Base-by-base conservation (phyloP, 495 filamentous ascomycete species). In the Hypoxylon subgilvum region DNA sequence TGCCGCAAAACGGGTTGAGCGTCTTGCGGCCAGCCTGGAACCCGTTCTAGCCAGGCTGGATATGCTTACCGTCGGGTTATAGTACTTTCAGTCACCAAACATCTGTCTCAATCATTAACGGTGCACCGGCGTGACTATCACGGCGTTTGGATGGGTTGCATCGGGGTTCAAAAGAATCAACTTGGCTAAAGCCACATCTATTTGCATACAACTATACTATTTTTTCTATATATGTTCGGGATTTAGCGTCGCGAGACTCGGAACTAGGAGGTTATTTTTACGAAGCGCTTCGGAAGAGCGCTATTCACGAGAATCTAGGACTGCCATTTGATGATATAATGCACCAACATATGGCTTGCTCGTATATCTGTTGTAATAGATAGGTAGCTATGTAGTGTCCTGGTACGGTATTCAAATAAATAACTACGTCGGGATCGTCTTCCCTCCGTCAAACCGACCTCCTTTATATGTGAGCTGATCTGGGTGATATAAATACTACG, bases 21-120 rank as follows among this genome's bases (percentile, higher is more conserved):
- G 75, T 38, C 65, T 82, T 50, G 61, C 63, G 10, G 72, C 70
- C 2, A 71, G 68, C 22, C 65, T 80, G 6, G 75, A 78, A 14
- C 52, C 60, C 3, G 67, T 74, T 14, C 47, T 71, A 12, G 69
- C 76, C 18, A 66, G 75, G 47, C 62, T 82, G 57, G 69, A 75
- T 31, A 52, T 56, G 28, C 57, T 80, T 50, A 70, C 71, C 12
- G 34, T 63, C 9, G 63, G 69, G 7, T 64, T 73, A 58, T 79
- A 74, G 53, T 35, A 14, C 9, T 34, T 14, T n/a, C n/a, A 50
- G 13, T 34, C 52, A 22, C 25, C 13, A 9, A 5, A 0, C 6
- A 16, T n/a, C 14, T 22, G 31, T 59, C 31, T 43, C 14, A 27
- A 9, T 39, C 48, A 9, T 42, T 41, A 8, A 6, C 13, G 21